Evolutionary conservation across 2,329 filamentous ascomycete genomes (phyloP), one percentile per base, ranked within the genome.

Genomic region (Kalaharituber pfeilii): DNA sequence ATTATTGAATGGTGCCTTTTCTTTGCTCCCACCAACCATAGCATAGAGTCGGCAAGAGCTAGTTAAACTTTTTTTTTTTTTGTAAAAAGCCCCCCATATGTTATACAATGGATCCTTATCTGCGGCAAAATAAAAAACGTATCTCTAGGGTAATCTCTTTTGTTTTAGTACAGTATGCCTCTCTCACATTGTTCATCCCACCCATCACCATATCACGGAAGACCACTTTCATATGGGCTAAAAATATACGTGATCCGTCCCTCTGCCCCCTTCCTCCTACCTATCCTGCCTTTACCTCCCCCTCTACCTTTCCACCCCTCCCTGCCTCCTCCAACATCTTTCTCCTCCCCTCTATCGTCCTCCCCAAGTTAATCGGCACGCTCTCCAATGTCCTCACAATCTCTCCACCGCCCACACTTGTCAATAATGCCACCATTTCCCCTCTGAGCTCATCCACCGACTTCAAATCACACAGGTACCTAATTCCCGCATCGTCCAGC

Each of bases 341-440:
- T 69, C 81, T 80, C 67, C 89, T 75, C 50, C 84, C 79, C 73
- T 96, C 89, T 64, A 98, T 72, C 11, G 89, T 86, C 58, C 94
- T 75, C 75, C 89, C 96, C 62, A 98, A 67, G 66, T 78, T 88
- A 74, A 82, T 86, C 57, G 81, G 76, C 50, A 84, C 79, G 53
- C 84, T 80, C 67, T 94, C 86, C 63, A 98, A 71, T n/a, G 81
- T 77, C 59, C 71, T 80, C 24, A 87, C 84, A 53, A 98, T 69
- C 56, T 62, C 61, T 36, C 81, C 80, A 54, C 86, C 77, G 39
- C 88, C 87, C 58, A 86, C 78, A 58, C 80, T 79, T 70, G 91
- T 84, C 67, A 98, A 74, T 70, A 94, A 77, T 59, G 73, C 72
- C 52, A 96, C 81, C 57, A 98, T 74, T 71, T 94, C 84, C 50